Conservation (phyloP, 305 asterid species). For the Plantago coronopus region DNA sequence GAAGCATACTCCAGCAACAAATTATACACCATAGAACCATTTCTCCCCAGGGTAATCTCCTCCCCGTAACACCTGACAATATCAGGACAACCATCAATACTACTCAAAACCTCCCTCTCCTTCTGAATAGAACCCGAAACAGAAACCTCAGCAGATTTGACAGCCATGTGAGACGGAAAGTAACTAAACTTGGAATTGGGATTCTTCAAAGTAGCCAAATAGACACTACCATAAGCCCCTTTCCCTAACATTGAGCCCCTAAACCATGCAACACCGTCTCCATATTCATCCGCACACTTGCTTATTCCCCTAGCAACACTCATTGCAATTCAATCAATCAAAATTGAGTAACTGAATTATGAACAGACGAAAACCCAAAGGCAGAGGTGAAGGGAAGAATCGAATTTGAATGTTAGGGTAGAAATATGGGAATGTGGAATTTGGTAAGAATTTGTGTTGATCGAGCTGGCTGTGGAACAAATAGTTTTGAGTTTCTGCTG, state of each 20-base stretch:
- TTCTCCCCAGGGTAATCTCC: slow-evolving; percentile 58
- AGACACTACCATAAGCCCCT: slow-evolving; percentile 80
- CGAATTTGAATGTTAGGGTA: no score
- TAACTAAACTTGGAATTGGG: slow-evolving; percentile 63
- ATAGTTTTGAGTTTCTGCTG: no score
- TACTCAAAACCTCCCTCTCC: slow-evolving; percentile 64
- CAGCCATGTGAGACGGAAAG: slow-evolving; percentile 74
- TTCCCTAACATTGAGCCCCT: slow-evolving; percentile 78
- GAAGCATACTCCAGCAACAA: slow-evolving; percentile 78
- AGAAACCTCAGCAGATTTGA: slow-evolving; percentile 91
- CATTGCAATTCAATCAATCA: no score
- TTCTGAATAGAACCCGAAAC: slow-evolving; percentile 85
- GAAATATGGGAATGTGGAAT: no score
- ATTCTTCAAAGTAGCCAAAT: slow-evolving; percentile 67
- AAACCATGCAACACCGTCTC: slow-evolving; percentile 81
- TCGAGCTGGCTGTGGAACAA: no score
- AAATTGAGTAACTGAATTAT: no score
- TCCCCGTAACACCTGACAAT: slow-evolving; percentile 70
- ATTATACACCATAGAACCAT: slow-evolving; percentile 71
- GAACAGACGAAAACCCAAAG: no score
- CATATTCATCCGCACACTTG: slow-evolving; percentile 41
- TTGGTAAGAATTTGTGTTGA: no score
- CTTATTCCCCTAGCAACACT: no score
- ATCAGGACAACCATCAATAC: slow-evolving; percentile 51
- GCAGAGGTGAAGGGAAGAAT: no score